These are phyloP conservation scores for Boletus patriciae DNA, from an alignment of 768 basidiomycete genomes.

Conservation along the genomic window DNA sequence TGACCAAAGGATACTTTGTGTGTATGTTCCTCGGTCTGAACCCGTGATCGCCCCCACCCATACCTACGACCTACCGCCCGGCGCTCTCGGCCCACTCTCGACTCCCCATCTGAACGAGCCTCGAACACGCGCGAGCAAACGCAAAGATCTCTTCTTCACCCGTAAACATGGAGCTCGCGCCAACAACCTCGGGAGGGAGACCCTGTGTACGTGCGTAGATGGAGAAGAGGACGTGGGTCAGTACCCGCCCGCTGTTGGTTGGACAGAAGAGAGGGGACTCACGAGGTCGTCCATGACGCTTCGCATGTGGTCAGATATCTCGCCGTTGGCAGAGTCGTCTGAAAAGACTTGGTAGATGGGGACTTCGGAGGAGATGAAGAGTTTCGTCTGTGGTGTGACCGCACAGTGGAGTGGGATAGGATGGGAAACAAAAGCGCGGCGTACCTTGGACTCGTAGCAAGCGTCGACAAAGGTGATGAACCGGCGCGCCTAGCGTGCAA, in stretches of 20 bases:
- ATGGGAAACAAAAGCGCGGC: conserved; percentile 1
- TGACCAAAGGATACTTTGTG: background rate
- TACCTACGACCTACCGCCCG: conserved; percentile 20
- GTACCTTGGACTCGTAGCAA: conserved; percentile 87
- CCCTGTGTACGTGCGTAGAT: conserved; percentile 49
- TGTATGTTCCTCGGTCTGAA: background rate
- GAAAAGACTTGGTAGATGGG: conserved; percentile 91
- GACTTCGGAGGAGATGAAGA: conserved; percentile 90
- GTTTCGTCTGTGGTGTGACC: conserved; percentile 59
- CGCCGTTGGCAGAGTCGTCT: conserved; percentile 51
- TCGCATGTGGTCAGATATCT: conserved; percentile 82
- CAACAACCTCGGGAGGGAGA: conserved; percentile 71
- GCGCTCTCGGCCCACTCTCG: conserved; percentile 73
- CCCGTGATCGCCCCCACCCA: background rate
- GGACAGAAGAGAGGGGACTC: conserved; percentile 15
- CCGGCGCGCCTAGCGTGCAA: conserved; percentile 64
- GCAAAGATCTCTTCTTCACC: conserved; percentile 98
- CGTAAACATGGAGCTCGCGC: conserved; percentile 85
- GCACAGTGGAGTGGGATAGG: background rate
- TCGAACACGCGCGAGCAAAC: conserved; percentile 89
- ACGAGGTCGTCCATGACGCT: conserved; percentile 96
- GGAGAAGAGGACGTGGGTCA: background rate
- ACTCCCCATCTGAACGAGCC: conserved; percentile 88
- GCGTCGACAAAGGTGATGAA: conserved; percentile 99
- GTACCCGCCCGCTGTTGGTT: background rate